Evolutionary conservation across 345 rosid species (phyloP).

Genomic region (Pistacia vera): DNA sequence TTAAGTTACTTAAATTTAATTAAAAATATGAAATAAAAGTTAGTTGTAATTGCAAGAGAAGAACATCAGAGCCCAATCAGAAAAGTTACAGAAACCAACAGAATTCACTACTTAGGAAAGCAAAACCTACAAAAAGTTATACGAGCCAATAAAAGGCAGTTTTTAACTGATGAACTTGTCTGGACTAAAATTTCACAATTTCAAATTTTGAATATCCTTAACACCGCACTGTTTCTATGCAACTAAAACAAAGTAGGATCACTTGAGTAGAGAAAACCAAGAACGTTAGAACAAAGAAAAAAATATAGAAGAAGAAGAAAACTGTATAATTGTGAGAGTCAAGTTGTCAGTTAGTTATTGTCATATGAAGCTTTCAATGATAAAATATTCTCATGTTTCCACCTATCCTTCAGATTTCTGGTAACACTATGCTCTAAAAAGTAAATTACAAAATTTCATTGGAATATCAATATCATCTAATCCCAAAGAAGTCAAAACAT

Average conservation of each 20-base stretch:
- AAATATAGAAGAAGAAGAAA: background rate
- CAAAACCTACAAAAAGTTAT: background rate
- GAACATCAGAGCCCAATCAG: background rate
- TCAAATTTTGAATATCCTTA: background rate
- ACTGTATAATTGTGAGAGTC: background rate
- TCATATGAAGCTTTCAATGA: background rate
- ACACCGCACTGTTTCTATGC: background rate
- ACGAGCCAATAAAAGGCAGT: background rate
- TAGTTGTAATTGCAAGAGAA: background rate
- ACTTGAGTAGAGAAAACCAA: background rate
- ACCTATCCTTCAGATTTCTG: background rate
- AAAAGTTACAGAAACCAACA: background rate
- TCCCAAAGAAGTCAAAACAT: background rate
- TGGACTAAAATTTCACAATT: background rate
- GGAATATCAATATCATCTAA: background rate
- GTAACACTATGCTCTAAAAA: background rate
- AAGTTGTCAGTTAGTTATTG: background rate
- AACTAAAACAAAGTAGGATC: background rate
- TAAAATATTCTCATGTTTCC: background rate
- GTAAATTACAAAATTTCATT: background rate
- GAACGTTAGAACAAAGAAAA: constrained; percentile 3
- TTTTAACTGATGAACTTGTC: background rate
- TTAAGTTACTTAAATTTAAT: background rate
- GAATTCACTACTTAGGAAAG: background rate
- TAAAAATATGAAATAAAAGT: background rate